phyloP scores from a whole-genome alignment of 2,329 filamentous ascomycete genomes.

The Phialemonium atrogriseum region DNA sequence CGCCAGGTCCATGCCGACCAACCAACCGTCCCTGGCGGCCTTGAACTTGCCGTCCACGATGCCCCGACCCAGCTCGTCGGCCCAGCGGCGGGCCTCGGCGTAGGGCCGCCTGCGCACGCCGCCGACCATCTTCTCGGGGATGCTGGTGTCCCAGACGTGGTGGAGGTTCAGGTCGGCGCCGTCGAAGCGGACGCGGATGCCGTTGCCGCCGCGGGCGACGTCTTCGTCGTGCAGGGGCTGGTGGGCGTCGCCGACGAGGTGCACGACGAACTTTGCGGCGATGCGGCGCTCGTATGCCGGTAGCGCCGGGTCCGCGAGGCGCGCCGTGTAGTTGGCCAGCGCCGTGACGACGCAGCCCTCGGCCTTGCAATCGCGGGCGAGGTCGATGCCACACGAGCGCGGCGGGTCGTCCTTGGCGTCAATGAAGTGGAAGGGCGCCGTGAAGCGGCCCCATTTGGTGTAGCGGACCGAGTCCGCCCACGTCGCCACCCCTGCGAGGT shows the following conservation, averaged over 20 bases:
- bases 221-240: conserved; percentile 61
- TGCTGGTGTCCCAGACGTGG: conserved; percentile 65
- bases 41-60: conserved; percentile 50
- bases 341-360: conserved; percentile 55
- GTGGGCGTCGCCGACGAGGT: conserved; percentile 65
- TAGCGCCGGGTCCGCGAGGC: conserved; percentile 39
- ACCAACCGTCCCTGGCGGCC: conserved; percentile 42
- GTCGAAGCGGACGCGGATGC: conserved; percentile 56
- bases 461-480: conserved; percentile 63
- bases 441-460: conserved; percentile 54
- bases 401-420: conserved; percentile 59
- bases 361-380: conserved; percentile 52
- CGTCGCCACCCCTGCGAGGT: conserved; percentile 54
- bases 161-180: conserved; percentile 55
- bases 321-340: conserved; percentile 51
- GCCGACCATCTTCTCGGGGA: conserved; percentile 56
- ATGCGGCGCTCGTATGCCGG: conserved; percentile 39
- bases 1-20: conserved; percentile 45
- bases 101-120: conserved; percentile 42
- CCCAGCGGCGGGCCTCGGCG: conserved; percentile 44
- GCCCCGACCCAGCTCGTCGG: conserved; percentile 42
- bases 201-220: conserved; percentile 58
- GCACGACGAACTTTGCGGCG: conserved; percentile 58
- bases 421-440: conserved; percentile 59
- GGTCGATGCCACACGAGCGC: conserved; percentile 45